Conservation (phyloP, 176 grass and related monocot species). For the Ampelocalamus luodianensis region DNA sequence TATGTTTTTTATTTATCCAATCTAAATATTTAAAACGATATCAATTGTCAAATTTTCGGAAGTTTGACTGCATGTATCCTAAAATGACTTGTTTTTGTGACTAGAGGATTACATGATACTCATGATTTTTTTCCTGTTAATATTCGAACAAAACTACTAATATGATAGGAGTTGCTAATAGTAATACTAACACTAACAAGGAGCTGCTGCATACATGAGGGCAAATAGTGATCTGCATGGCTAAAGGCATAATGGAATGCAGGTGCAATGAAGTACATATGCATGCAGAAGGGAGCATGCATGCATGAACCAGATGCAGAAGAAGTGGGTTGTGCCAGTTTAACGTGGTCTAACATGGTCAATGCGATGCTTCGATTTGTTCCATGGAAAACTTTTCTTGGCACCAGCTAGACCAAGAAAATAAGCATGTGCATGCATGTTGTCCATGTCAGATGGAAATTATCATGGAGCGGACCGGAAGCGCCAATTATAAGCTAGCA, state of each 20-base stretch:
- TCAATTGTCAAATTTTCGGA: no score
- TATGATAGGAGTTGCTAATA: background rate
- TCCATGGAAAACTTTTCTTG: conserved; percentile 26
- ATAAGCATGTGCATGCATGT: background rate
- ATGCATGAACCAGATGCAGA: background rate
- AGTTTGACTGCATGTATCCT: no score
- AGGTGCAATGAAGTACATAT: background rate
- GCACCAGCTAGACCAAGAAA: background rate
- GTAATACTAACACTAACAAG: background rate
- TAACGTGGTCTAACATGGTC: background rate
- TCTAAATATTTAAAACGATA: no score
- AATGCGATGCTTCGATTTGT: conserved; percentile 32
- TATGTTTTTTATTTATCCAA: no score
- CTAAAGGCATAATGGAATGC: background rate
- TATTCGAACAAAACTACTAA: no score
- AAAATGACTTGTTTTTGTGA: no score
- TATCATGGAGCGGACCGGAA: background rate
- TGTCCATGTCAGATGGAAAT: conserved; percentile 4
- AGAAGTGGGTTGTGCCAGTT: background rate
- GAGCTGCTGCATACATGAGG: no score
- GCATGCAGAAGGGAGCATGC: background rate
- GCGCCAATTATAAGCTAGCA: background rate
- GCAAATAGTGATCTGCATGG: no score
- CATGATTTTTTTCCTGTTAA: no score
- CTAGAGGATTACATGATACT: no score